phyloP scores from a whole-genome alignment of 768 basidiomycete genomes.

The Rossbeevera mucosa region DNA sequence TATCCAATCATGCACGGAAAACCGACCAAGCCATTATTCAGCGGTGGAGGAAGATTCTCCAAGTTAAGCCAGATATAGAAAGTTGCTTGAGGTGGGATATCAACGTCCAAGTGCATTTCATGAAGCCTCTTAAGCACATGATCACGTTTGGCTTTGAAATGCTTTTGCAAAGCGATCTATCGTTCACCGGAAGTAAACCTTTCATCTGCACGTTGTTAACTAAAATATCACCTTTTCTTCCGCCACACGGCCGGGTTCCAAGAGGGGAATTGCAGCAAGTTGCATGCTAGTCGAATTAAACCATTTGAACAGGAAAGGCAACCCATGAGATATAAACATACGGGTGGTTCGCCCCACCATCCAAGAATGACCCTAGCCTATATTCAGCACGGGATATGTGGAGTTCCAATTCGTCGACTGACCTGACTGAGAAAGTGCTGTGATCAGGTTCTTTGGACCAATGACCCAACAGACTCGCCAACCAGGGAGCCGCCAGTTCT shows the following conservation, averaged over 20 bases:
- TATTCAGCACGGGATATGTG: not conserved
- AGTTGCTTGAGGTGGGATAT: constrained; percentile 71
- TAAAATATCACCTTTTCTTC: constrained; percentile 55
- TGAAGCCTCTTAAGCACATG: constrained; percentile 81
- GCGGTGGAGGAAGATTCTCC: constrained; percentile 68
- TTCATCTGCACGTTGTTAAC: not conserved
- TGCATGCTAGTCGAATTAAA: constrained; percentile 53
- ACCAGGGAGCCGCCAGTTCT: constrained; percentile 95
- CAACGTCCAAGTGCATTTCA: constrained; percentile 71
- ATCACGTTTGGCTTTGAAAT: constrained; percentile 90
- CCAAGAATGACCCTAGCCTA: constrained; percentile 66
- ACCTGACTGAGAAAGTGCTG: constrained; percentile 81
- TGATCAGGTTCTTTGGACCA: constrained; percentile 83
- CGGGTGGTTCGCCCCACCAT: constrained; percentile 94
- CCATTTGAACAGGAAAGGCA: not conserved
- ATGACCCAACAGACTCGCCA: constrained; percentile 92
- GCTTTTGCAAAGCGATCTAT: constrained; percentile 76
- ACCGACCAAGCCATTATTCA: constrained; percentile 82
- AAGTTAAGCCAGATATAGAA: constrained; percentile 96
- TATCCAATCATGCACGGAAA: not conserved
- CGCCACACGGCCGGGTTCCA: constrained; percentile 65
- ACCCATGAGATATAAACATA: constrained; percentile 35
- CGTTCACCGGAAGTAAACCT: not conserved
- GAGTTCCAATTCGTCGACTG: not conserved
- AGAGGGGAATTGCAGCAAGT: constrained; percentile 78